Evolutionary conservation across 306 rosid species (phyloP), one percentile per base, ranked within the genome.

Genomic region (Pueraria montana): DNA sequence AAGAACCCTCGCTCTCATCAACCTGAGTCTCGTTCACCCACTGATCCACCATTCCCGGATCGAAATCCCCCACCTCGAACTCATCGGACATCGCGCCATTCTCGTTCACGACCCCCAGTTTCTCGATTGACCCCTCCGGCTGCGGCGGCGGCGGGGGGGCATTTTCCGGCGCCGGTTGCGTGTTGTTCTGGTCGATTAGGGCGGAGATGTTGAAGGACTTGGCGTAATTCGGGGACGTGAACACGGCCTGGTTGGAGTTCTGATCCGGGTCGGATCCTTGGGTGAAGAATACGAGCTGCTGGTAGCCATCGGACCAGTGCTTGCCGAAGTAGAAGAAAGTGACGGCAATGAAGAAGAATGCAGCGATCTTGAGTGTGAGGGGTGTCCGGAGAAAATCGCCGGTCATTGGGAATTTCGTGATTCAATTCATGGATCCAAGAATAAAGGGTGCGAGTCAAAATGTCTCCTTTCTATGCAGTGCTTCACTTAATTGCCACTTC

Each of bases 21-120:
- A 63, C 73, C 76, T 69, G 87, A 5, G 86, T 88, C 77, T 62
- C 96, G 78, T 92, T 92, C 80, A 89, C 87, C 99, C 99, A 93
- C 69, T 85, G 88, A 77, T 95, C 97, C 79, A 88, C 88, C 82
- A 90, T 85, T 20, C 66, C 93, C 14, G 88, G 88, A 87, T 92
- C 94, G 9, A 92, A 88, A 55, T 84, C 86, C 34, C 97, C 98
- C 27, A 96, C 90, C 75, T 91, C 92, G 76, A 96, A 96, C 12
- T 92, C 90, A 16, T 89, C 93, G 5, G 98, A 79, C 98, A 93
- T 95, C 43, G 97, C 93, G 40, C 98, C 99, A 70, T 93, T 91
- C 86, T 93, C 93, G 40, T 85, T 87, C 61, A 93, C 91, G 79
- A 95, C 88, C 83, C 98, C 99, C 69, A 89, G 88, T 80, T 89